Percentiles rank a stretch among this genome's conserved stretches.
Conservation (phyloP, 164 flowering plant genomes). For the Malania oleifera region DNA sequence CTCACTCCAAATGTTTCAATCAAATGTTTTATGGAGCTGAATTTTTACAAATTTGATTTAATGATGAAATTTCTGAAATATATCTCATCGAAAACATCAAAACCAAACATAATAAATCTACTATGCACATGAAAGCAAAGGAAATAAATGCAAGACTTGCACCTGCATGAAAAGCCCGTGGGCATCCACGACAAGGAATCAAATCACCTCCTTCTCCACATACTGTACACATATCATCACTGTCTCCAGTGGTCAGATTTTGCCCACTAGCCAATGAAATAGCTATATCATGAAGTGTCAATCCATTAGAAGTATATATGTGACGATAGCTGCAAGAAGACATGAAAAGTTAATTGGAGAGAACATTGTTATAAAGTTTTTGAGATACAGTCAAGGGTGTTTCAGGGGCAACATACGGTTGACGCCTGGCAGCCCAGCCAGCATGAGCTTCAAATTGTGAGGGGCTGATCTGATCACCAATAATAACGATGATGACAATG, state of each 20-base stretch:
- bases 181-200: constrained; percentile 65
- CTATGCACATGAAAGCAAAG: too few relatives aligned
- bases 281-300: constrained; percentile 83
- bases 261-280: constrained; percentile 69
- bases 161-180: constrained; percentile 83
- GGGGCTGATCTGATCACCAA: constrained; percentile 68
- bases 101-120: too few relatives aligned
- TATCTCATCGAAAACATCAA: too few relatives aligned
- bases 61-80: too few relatives aligned
- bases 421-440: constrained; percentile 88
- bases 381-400: background rate
- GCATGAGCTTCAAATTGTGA: constrained; percentile 98
- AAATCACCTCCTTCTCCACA: constrained; percentile 83
- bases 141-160: background rate
- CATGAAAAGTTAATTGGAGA: constrained; percentile 4
- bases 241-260: constrained; percentile 37
- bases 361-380: background rate
- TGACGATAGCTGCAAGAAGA: constrained; percentile 73
- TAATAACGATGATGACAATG: background rate
- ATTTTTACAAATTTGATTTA: too few relatives aligned
- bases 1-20: too few relatives aligned
- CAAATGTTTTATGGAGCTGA: too few relatives aligned
- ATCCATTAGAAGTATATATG: constrained; percentile 73
- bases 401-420: constrained; percentile 67
- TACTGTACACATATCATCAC: constrained; percentile 75